Conservation (phyloP, 2,329 filamentous ascomycete species). For the Fusarium chuoi region DNA sequence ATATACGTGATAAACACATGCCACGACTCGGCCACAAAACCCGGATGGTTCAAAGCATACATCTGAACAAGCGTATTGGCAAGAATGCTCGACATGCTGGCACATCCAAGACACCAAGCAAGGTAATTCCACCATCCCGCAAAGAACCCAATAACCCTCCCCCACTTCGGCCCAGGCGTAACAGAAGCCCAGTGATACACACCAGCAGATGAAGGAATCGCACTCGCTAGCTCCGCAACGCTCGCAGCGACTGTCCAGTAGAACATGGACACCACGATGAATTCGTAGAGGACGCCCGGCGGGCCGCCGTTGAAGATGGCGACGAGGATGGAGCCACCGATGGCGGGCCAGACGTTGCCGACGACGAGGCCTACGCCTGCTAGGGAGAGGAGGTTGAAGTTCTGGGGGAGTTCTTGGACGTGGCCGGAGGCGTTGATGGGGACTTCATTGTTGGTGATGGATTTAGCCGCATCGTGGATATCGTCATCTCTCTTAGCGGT, state of each 20-base stretch:
- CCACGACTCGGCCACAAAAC: slow-evolving; percentile 52
- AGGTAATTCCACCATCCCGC: slow-evolving; percentile 60
- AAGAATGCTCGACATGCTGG: slow-evolving; percentile 55
- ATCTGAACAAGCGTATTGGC: slow-evolving; percentile 55
- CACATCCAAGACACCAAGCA: slow-evolving; percentile 53
- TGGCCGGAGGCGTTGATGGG: slow-evolving; percentile 54
- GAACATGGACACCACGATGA: slow-evolving; percentile 59
- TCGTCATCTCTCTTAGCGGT: slow-evolving; percentile 10
- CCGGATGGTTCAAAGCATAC: slow-evolving; percentile 55
- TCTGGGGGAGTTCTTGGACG: slow-evolving; percentile 52
- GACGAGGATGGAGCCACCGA: slow-evolving; percentile 57
- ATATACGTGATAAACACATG: slow-evolving; percentile 57
- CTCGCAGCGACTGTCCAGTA: slow-evolving; percentile 69
- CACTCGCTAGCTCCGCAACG: slow-evolving; percentile 69
- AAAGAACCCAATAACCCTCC: slow-evolving; percentile 60
- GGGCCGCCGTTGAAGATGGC: slow-evolving; percentile 71
- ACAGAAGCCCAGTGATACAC: slow-evolving; percentile 72
- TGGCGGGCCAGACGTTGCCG: slow-evolving; percentile 57
- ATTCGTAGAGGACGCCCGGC: slow-evolving; percentile 71
- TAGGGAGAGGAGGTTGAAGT: slow-evolving; percentile 55
- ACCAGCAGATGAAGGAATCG: slow-evolving; percentile 69
- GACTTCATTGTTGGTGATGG: not conserved
- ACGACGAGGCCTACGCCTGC: slow-evolving; percentile 55
- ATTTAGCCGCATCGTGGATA: not conserved
- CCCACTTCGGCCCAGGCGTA: slow-evolving; percentile 62